A percentile compares a stretch with the other conserved stretches of the same genome.
These are phyloP conservation scores for Peziza echinospora DNA, from an alignment of 495 filamentous ascomycete genomes.

Conservation along the genomic window DNA sequence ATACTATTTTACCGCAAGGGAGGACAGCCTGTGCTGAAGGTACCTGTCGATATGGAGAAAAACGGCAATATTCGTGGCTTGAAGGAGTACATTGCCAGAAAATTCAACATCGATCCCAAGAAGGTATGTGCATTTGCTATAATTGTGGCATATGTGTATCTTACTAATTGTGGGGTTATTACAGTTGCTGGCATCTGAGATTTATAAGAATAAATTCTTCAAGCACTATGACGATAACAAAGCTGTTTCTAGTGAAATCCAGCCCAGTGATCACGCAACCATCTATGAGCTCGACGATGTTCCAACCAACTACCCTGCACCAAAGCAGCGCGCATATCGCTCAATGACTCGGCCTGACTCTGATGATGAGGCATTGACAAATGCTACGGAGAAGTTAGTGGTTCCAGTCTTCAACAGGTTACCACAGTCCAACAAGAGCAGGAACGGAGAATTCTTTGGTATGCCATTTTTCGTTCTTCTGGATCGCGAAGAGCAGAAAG, in stretches of 20 bases:
- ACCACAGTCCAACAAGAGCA: slow-evolving; percentile 3
- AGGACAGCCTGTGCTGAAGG: slow-evolving; percentile 32
- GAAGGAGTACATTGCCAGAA: slow-evolving; percentile 53
- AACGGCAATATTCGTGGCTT: slow-evolving; percentile 46
- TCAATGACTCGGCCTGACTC: slow-evolving; percentile 28
- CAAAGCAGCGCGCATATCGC: slow-evolving; percentile 23
- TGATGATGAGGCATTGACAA: slow-evolving; percentile 36
- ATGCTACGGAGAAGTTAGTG: slow-evolving; percentile 48
- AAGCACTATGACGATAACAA: slow-evolving; percentile 49
- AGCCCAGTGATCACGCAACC: slow-evolving; percentile 38
- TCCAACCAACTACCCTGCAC: slow-evolving; percentile 51
- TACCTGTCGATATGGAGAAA: slow-evolving; percentile 75
- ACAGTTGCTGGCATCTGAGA: slow-evolving; percentile 50
- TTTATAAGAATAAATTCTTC: slow-evolving; percentile 64
- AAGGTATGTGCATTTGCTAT: slow-evolving; percentile 19
- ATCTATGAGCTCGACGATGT: slow-evolving; percentile 59
- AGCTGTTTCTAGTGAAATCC: slow-evolving; percentile 48
- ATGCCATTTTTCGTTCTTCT: slow-evolving; percentile 39
- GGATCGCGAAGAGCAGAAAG: slow-evolving; percentile 36
- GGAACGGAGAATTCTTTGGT: slow-evolving; percentile 23
- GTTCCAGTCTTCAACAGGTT: slow-evolving; percentile 55
- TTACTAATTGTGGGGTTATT: not conserved
- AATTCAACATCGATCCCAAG: slow-evolving; percentile 35
- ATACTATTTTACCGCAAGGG: slow-evolving; percentile 56
- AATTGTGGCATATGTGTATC: slow-evolving; percentile 29